Conservation (phyloP, 176 grass and related monocot genomes). For the Hordeum vulgare region DNA sequence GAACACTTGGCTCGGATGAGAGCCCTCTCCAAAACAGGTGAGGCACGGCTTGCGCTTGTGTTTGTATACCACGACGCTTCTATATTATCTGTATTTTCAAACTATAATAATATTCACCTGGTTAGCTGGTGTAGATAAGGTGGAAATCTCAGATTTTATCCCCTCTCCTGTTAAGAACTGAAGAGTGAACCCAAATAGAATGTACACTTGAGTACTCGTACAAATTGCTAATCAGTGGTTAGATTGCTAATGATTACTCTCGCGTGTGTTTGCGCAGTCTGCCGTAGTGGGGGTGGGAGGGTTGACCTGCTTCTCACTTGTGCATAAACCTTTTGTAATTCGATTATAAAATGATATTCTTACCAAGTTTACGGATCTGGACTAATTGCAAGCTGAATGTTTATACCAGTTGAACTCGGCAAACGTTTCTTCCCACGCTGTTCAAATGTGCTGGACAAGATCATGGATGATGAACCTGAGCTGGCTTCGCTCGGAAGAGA, state of each 20-base stretch:
- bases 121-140: background rate
- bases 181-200: no score
- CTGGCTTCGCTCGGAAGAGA: slow-evolving; percentile 29
- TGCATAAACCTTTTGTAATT: background rate
- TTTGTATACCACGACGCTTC: background rate
- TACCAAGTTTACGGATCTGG: background rate
- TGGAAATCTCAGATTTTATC: background rate
- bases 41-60: background rate
- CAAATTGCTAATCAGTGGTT: background rate
- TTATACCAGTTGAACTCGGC: slow-evolving; percentile 64
- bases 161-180: background rate
- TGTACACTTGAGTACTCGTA: background rate
- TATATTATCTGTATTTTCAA: background rate
- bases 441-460: slow-evolving; percentile 48
- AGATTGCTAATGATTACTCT: background rate
- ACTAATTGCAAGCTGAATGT: slow-evolving; percentile 13
- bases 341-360: background rate
- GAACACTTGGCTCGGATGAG: slow-evolving; percentile 61
- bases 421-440: slow-evolving; percentile 78
- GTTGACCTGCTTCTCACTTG: no score
- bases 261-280: background rate
- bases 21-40: slow-evolving; percentile 82
- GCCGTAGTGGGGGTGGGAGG: no score
- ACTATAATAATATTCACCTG: background rate
- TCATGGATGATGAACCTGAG: slow-evolving; percentile 65